A percentile compares a stretch with the other conserved stretches of the same genome.
Evolutionary conservation across 805 yeast species (phyloP).

Genomic region (Starmerella sp.): DNA sequence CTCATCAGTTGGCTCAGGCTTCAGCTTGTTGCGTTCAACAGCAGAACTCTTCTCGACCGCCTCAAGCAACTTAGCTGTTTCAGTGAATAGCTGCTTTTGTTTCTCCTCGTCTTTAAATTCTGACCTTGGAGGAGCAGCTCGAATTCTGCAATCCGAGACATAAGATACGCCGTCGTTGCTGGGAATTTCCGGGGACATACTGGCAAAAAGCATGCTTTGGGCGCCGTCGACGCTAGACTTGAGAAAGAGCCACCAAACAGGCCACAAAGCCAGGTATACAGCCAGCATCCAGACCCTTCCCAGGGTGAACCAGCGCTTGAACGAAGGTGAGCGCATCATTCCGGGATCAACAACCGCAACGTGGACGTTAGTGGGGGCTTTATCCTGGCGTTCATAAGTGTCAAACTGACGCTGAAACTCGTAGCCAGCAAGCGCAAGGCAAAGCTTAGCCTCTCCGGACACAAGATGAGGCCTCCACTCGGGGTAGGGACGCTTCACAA

Average conservation of each 20-base stretch:
- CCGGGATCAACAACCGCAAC: constrained; percentile 84
- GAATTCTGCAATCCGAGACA: constrained; percentile 59
- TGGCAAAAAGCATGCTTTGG: constrained; percentile 59
- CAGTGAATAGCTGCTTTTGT: constrained; percentile 49
- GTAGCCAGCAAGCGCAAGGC: constrained; percentile 61
- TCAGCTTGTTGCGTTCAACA: constrained; percentile 40
- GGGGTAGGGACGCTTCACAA: constrained; percentile 46
- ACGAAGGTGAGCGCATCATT: constrained; percentile 74
- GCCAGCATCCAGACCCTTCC: constrained; percentile 41
- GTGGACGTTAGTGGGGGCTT: constrained; percentile 54
- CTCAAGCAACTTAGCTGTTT: constrained; percentile 48
- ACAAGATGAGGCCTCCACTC: constrained; percentile 55
- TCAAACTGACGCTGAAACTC: constrained; percentile 63
- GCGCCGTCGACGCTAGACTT: constrained; percentile 71
- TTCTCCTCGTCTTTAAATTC: constrained; percentile 55
- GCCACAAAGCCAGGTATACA: constrained; percentile 58
- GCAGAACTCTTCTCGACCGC: constrained; percentile 63
- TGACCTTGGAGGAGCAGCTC: constrained; percentile 38
- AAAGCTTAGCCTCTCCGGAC: constrained; percentile 72
- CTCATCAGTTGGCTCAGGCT: constrained; percentile 8
- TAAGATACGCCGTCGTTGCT: constrained; percentile 55
- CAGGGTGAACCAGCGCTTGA: constrained; percentile 70
- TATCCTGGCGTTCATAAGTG: constrained; percentile 52
- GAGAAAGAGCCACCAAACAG: constrained; percentile 70
- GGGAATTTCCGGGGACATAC: constrained; percentile 60